Conservation (phyloP, 768 basidiomycete genomes). For the Psilocybe tampanensis region DNA sequence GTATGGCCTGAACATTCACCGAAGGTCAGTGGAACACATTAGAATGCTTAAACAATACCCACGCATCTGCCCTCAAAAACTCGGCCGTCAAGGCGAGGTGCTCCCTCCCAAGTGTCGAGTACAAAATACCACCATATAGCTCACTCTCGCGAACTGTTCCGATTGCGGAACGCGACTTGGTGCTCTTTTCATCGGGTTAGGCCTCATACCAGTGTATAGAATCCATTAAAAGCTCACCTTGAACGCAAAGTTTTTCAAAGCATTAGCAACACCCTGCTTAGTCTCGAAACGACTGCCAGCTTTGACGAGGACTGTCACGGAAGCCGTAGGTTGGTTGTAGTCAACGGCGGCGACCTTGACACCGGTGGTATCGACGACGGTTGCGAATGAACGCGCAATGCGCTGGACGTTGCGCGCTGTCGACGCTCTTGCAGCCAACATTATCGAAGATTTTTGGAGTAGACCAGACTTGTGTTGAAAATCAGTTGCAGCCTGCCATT, state of each 20-base stretch:
- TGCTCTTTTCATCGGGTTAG: conserved; percentile 58
- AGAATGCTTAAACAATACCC: conserved; percentile 39
- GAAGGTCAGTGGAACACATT: background rate
- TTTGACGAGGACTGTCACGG: conserved; percentile 89
- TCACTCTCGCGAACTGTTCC: conserved; percentile 92
- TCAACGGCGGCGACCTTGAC: conserved; percentile 88
- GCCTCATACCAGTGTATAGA: background rate
- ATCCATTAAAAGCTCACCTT: conserved; percentile 63
- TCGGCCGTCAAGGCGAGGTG: conserved; percentile 93
- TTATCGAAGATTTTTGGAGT: conserved; percentile 37
- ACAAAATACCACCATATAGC: conserved; percentile 90
- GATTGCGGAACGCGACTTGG: conserved; percentile 82
- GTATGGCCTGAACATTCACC: conserved; percentile 57
- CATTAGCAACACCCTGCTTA: conserved; percentile 89
- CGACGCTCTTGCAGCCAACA: conserved; percentile 68
- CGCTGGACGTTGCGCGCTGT: conserved; percentile 56
- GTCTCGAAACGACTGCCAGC: conserved; percentile 90
- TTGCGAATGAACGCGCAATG: conserved; percentile 75
- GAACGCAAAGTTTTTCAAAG: conserved; percentile 98
- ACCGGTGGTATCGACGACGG: conserved; percentile 77
- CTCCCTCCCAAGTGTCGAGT: conserved; percentile 82
- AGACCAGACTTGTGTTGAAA: conserved; percentile 29
- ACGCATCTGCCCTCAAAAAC: conserved; percentile 96
- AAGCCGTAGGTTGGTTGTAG: conserved; percentile 79
- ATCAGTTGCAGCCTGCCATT: conserved; percentile 25